Evolutionary conservation across 73 alveolate species (phyloP).

Genomic region (Stentor roeselii): DNA sequence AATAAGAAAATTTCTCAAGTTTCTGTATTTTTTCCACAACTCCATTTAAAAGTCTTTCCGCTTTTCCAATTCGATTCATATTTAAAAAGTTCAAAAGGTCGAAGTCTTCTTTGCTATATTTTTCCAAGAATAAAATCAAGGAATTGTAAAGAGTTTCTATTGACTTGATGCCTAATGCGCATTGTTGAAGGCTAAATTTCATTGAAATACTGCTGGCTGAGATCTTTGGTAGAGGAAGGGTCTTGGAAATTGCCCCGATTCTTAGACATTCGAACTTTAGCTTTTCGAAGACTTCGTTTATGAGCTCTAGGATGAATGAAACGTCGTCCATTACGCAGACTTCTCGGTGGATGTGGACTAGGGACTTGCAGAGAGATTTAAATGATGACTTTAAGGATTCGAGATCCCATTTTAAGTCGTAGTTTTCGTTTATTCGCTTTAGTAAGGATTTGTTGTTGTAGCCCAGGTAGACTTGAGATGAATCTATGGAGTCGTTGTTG

Average conservation of each 20-base stretch:
- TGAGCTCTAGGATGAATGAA: constrained; percentile 1
- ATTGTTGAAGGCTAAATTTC: constrained; percentile 14
- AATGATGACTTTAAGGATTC: neutral
- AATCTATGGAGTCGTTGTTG: neutral
- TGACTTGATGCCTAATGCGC: neutral
- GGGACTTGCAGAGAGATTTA: constrained; percentile 3
- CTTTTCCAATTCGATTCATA: constrained; percentile 24
- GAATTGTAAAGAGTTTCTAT: neutral
- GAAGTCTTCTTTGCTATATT: neutral
- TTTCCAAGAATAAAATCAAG: neutral
- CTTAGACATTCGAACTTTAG: neutral
- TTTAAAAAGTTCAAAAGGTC: neutral
- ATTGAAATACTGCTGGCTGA: neutral
- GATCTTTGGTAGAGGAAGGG: neutral
- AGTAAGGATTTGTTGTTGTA: neutral
- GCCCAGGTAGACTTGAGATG: neutral
- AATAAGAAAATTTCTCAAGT: constrained; percentile 12
- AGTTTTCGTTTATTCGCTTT: no score
- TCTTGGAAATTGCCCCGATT: constrained; percentile 11
- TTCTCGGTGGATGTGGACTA: neutral
- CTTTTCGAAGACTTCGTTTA: neutral
- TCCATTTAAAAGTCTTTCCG: constrained; percentile 1
- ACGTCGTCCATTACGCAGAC: constrained; percentile 2
- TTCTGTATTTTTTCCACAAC: neutral
- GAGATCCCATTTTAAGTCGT: constrained; percentile 4